Conservation (phyloP, 305 asterid species). For the Fraxinus greggii region DNA sequence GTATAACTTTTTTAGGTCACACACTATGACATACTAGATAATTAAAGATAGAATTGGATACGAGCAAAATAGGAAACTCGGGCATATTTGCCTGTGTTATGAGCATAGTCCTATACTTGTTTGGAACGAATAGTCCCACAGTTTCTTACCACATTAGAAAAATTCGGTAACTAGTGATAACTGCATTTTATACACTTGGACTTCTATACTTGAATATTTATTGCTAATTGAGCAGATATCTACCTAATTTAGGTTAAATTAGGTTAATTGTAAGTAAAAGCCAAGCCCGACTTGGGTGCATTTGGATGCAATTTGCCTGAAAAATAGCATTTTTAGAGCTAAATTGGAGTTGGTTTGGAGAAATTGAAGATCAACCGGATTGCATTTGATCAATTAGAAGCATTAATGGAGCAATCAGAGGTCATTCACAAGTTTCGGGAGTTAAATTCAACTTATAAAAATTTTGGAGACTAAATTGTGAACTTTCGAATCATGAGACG, state of each 20-base stretch:
- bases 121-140: neutral
- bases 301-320: neutral
- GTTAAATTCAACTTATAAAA: neutral
- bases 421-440: neutral
- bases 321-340: neutral
- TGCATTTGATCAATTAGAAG: neutral
- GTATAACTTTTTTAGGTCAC: slow-evolving; percentile 6
- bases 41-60: neutral
- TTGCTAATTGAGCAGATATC: neutral
- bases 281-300: neutral
- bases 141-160: slow-evolving; percentile 4
- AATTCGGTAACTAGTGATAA: neutral
- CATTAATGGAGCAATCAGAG: neutral
- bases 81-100: neutral
- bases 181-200: neutral
- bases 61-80: neutral
- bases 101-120: neutral
- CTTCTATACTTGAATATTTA: neutral
- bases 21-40: slow-evolving; percentile 3
- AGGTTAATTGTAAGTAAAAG: neutral
- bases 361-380: neutral
- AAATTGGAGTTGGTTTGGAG: neutral
- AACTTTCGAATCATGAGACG: neutral
- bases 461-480: neutral
- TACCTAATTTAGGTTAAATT: neutral